phyloP scores from a whole-genome alignment of 2,329 filamentous ascomycete species.

The Chrysosporium keratinophilum region DNA sequence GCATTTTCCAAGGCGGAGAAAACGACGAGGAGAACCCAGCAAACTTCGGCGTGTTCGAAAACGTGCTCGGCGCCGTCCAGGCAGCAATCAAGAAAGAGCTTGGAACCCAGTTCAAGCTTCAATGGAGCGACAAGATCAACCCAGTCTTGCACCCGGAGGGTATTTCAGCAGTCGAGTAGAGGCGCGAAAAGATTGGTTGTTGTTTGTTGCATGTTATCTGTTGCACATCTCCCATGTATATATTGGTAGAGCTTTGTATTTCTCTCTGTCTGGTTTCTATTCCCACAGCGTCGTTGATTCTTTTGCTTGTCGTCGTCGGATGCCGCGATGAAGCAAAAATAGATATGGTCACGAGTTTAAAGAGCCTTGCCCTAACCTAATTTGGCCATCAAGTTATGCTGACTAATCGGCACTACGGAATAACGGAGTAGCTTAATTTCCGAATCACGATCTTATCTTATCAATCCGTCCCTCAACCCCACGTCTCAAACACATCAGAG shows the following conservation, averaged over 20 bases:
- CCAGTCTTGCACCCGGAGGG: conserved; percentile 48
- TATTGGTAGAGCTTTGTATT: too few relatives aligned
- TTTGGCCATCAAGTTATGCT: too few relatives aligned
- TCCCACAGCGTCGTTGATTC: too few relatives aligned
- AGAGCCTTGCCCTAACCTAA: too few relatives aligned
- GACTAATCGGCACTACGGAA: too few relatives aligned
- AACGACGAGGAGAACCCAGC: conserved; percentile 69
- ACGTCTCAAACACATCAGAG: background rate
- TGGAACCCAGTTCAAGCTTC: conserved; percentile 62
- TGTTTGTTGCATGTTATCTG: background rate
- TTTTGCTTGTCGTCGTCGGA: too few relatives aligned
- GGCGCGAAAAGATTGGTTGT: background rate
- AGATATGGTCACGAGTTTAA: too few relatives aligned
- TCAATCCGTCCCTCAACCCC: background rate
- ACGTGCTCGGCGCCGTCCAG: conserved; percentile 61
- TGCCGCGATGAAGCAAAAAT: too few relatives aligned
- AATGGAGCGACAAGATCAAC: conserved; percentile 62
- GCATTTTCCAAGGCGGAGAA: conserved; percentile 65
- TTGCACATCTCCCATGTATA: background rate
- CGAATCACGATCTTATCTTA: background rate
- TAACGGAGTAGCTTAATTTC: too few relatives aligned
- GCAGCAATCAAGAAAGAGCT: conserved; percentile 58
- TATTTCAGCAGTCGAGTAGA: conserved; percentile 36
- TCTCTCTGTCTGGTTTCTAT: too few relatives aligned
- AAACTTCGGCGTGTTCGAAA: conserved; percentile 64